Conservation (phyloP, 805 yeast species). For the Ogataea nitratoaversa region DNA sequence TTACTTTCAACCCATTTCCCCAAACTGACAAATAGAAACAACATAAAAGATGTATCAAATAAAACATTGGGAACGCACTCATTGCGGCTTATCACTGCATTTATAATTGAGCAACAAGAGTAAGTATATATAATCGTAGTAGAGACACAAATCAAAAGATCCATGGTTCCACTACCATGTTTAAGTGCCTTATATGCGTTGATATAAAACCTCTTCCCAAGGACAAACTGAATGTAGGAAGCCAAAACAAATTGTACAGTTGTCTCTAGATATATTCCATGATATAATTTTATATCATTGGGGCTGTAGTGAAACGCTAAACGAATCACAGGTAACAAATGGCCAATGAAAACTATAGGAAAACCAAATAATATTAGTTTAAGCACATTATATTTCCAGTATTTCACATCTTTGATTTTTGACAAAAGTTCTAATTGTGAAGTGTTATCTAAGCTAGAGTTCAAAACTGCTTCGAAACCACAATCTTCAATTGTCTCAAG, state of each 20-base stretch:
- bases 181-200: constrained; percentile 62
- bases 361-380: constrained; percentile 52
- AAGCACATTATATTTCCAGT: constrained; percentile 61
- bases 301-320: constrained; percentile 13
- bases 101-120: constrained; percentile 59
- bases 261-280: constrained; percentile 64
- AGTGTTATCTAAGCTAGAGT: constrained; percentile 50
- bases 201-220: constrained; percentile 66
- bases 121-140: constrained; percentile 75
- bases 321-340: constrained; percentile 41
- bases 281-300: constrained; percentile 23
- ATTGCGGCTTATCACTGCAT: constrained; percentile 41
- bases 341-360: constrained; percentile 53
- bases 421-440: constrained; percentile 69
- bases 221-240: constrained; percentile 54
- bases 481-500: constrained; percentile 47
- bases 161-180: constrained; percentile 85
- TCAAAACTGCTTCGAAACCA: constrained; percentile 49
- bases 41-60: constrained; percentile 86
- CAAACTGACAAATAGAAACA: constrained; percentile 74
- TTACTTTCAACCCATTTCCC: constrained; percentile 90
- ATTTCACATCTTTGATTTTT: constrained; percentile 64
- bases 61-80: constrained; percentile 58
- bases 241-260: constrained; percentile 55
- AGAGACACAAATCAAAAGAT: constrained; percentile 78